Evolutionary conservation across 2,329 filamentous ascomycete genomes (phyloP).

Genomic region (Aureobasidium sp.): DNA sequence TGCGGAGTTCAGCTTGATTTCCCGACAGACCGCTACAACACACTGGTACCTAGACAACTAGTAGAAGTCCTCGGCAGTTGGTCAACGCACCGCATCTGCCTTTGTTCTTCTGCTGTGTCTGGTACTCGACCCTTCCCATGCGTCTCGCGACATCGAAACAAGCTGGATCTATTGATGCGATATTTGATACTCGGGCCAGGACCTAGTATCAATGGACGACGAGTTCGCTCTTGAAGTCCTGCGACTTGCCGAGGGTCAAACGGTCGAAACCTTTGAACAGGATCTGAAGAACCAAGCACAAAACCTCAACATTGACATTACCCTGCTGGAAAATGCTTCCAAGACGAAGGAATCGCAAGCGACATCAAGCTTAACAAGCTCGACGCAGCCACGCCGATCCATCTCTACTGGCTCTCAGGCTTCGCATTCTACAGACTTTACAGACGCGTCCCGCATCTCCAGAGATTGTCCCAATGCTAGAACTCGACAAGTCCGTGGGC

Average conservation of each 20-base stretch:
- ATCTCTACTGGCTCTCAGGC: conserved; percentile 27
- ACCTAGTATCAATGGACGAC: conserved; percentile 11
- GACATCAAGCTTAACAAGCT: conserved; percentile 8
- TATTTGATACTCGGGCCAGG: not conserved
- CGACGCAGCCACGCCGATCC: conserved; percentile 22
- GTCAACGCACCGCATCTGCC: not conserved
- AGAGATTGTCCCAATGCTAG: conserved; percentile 20
- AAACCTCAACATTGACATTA: conserved; percentile 23
- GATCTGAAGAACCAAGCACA: conserved; percentile 23
- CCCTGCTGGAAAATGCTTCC: conserved; percentile 1
- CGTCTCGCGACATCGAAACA: not conserved
- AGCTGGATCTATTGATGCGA: conserved; percentile 1
- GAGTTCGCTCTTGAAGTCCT: conserved; percentile 27
- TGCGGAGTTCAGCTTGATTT: conserved; percentile 7
- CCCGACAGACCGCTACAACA: conserved; percentile 9
- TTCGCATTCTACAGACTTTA: conserved; percentile 30
- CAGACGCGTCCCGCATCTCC: conserved; percentile 28
- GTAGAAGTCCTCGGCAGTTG: not conserved
- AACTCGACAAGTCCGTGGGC: conserved; percentile 1
- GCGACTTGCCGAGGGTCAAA: conserved; percentile 24
- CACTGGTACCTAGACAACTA: not conserved
- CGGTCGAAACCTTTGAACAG: conserved; percentile 26
- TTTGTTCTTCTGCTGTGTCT: not conserved
- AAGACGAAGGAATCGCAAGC: not conserved
- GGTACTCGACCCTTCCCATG: not conserved